phyloP scores from a whole-genome alignment of 345 rosid species.

The Salix caprea region DNA sequence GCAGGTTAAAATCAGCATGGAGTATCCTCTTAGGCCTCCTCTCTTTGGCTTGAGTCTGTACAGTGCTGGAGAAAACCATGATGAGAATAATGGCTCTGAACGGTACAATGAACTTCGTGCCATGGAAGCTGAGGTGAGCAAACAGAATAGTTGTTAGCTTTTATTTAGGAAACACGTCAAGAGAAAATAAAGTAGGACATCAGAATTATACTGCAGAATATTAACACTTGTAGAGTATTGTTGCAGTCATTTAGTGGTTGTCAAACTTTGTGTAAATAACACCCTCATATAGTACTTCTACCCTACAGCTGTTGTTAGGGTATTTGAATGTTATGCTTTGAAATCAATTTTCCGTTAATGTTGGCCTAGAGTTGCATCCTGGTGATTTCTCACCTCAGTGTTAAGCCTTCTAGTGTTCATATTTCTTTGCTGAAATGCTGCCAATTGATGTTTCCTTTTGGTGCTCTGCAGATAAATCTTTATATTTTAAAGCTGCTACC shows the following conservation, averaged over 20 bases:
- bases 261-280: not conserved
- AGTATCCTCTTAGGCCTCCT: slow-evolving; percentile 91
- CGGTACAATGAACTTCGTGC: slow-evolving; percentile 74
- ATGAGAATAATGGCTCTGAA: slow-evolving; percentile 32
- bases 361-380: not conserved
- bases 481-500: slow-evolving; percentile 66
- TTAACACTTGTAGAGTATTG: not conserved
- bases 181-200: not conserved
- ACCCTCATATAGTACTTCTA: not conserved
- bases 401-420: not conserved
- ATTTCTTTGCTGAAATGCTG: not conserved
- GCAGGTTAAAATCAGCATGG: slow-evolving; percentile 74
- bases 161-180: not conserved
- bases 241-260: not conserved
- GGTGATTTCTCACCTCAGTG: not conserved
- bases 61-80: slow-evolving; percentile 31
- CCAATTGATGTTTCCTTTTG: slow-evolving; percentile 8
- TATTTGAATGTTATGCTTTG: not conserved
- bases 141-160: not conserved
- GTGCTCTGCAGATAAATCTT: slow-evolving; percentile 62
- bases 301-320: not conserved
- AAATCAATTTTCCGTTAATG: not conserved
- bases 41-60: slow-evolving; percentile 51
- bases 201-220: not conserved
- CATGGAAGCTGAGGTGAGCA: slow-evolving; percentile 86